Conservation (phyloP, 805 yeast species). For the Wickerhamiella occidentalis region DNA sequence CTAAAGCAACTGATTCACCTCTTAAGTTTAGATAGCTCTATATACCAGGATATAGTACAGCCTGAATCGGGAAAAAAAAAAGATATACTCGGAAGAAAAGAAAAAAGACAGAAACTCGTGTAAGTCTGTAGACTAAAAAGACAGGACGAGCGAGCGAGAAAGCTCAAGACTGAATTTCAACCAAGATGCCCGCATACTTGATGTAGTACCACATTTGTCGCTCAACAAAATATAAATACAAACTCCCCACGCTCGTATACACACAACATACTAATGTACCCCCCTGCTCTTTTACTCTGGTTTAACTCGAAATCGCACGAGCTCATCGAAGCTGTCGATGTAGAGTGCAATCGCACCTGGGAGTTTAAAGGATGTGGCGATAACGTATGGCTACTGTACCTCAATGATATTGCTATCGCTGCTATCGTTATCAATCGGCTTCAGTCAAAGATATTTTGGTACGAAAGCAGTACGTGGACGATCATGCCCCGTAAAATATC, state of each 20-base stretch:
- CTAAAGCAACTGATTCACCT: no score
- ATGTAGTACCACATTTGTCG: neutral
- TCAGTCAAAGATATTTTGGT: slow-evolving; percentile 4
- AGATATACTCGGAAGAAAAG: no score
- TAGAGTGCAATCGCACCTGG: neutral
- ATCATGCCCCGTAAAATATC: neutral
- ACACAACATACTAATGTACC: neutral
- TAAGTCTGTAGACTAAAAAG: no score
- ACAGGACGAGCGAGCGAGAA: no score
- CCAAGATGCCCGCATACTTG: no score
- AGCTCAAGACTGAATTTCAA: no score
- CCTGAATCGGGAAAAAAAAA: no score
- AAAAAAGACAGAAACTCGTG: no score
- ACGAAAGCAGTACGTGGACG: neutral
- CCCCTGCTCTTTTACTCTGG: neutral
- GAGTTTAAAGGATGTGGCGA: neutral
- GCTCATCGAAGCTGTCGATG: neutral
- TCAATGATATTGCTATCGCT: neutral
- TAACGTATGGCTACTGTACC: slow-evolving; percentile 4
- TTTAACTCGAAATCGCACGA: neutral
- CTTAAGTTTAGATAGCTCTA: no score
- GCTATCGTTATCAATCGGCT: neutral
- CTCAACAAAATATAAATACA: neutral
- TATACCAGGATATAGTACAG: no score
- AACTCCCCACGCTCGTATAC: neutral